Evolutionary conservation across 116 monocot genomes (phyloP).

Genomic region (Zostera marina): DNA sequence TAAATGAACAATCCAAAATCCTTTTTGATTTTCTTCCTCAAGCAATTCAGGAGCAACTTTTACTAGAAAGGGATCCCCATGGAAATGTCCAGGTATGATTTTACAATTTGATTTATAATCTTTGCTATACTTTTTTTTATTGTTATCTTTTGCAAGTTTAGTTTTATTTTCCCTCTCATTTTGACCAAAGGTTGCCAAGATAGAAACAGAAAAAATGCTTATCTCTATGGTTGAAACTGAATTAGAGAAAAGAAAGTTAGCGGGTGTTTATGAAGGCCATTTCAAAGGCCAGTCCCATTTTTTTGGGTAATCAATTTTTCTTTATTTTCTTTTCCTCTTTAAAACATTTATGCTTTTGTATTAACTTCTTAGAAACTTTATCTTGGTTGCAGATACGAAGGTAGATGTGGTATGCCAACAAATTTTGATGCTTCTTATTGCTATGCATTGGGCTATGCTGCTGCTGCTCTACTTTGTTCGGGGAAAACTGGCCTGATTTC

Average conservation of each 20-base stretch:
- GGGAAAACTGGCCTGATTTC: slow-evolving; percentile 90
- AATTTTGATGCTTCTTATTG: slow-evolving; percentile 96
- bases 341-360: background rate
- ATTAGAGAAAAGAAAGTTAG: slow-evolving; percentile 62
- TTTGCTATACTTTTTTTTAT: background rate
- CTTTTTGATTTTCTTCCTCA: slow-evolving; percentile 86
- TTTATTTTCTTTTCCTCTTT: background rate
- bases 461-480: slow-evolving; percentile 69
- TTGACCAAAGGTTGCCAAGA: slow-evolving; percentile 71
- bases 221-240: slow-evolving; percentile 95
- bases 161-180: background rate
- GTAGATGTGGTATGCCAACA: slow-evolving; percentile 90
- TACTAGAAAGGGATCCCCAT: slow-evolving; percentile 95
- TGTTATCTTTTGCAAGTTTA: slow-evolving; percentile 1
- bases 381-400: slow-evolving; percentile 62
- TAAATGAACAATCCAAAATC: slow-evolving; percentile 35
- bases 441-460: slow-evolving; percentile 84
- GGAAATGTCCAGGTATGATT: slow-evolving; percentile 78
- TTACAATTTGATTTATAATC: background rate
- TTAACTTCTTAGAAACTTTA: background rate
- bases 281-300: slow-evolving; percentile 98
- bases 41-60: slow-evolving; percentile 84
- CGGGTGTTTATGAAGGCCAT: slow-evolving; percentile 47
- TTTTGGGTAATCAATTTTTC: slow-evolving; percentile 52
- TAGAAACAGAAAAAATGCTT: slow-evolving; percentile 98